Evolutionary conservation across 768 basidiomycete species (phyloP), one percentile per base, ranked within the genome.

Genomic region (Termitomyces sp.): DNA sequence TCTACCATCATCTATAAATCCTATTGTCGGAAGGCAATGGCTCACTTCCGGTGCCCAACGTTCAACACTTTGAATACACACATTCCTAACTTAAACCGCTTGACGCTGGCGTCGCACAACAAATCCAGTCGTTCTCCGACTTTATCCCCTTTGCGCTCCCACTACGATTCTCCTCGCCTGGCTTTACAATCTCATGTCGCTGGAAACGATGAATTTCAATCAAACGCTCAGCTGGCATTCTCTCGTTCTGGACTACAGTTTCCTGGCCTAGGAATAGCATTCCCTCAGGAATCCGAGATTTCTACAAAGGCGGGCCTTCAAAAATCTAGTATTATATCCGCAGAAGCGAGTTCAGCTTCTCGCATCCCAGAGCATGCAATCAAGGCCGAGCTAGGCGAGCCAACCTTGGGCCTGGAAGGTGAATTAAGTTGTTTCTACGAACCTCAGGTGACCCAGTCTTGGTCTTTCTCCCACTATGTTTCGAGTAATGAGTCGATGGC

Each of bases 71-170:
- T 60, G 12, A 57, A 64, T 46, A 53, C 26, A 31, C 9, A 60
- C 55, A 59, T 60, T 44, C 58, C 61, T 57, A 64, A 51, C 44
- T 28, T 56, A 36, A 56, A 41, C 48, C 36, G 31, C 26, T 44
- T 64, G 67, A 67, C 70, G 68, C 67, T 67, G 66, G 68, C 70
- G 67, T 66, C 70, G n/a, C 62, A 66, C 57, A 66, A 68, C 47
- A 51, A 60, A 51, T 55, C 62, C 52, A 58, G 51, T 60, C 58
- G 52, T 55, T 63, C 66, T 51, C 67, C 69, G 47, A 61, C 69
- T 51, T 62, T 65, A 41, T 60, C 70, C 26, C 65, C 64, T 50
- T 59, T 66, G 44, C 58, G 66, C 41, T 62, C 59, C 55, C 48
- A 63, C 7, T 60, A 61, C 20, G 54, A 54, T 18, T 55, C 39